Base-by-base conservation (phyloP, 371 early-diverging fungal genomes). In the Globomyces sp. region DNA sequence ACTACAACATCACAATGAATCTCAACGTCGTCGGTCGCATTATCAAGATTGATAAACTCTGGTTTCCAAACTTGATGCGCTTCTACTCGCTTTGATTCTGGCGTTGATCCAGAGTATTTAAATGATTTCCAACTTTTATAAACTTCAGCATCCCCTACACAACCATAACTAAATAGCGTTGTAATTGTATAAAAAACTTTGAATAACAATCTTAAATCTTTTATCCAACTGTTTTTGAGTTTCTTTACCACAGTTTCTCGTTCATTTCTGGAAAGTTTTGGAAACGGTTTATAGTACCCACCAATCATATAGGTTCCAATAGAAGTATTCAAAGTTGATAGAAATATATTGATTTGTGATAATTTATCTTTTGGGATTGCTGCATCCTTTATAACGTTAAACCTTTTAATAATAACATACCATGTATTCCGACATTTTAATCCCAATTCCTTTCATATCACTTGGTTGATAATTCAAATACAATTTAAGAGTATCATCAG, bases 1-100 rank as follows among this genome's bases (percentile, higher is more conserved):
- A 92, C 75, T 13, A 90, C 87, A 1, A 81, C 88, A 67, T 91
- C 92, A 36, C 64, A 72, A 10, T 55, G 40, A 55, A 55, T 36
- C 24, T 37, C 39, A 3, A 13, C 55, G 36, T 55, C 55, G 40
- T 55, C 40, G 36, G 6, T 4, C 10, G 4, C 10, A 6, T 55
- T 39, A 34, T 64, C 66, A 48, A 64, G 49, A 57, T 71, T 57
- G 39, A 71, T 13, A 51, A 74, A 74, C 39, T 59, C 46, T 1
- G 77, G 77, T 24, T 37, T 37, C 67, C 69, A 74, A 8, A 74
- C 45, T 41, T 66, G 51, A 42, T 69, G 72, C 4, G 73, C 68
- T 11, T 74, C 69, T 10, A 77, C 71, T 24, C 24, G 24, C 45
- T 78, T 72, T 46, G 69, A 71, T 37, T 74, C 73, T n/a, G 84